Conservation (phyloP, 345 rosid species). For the Eucalyptus pumila region DNA sequence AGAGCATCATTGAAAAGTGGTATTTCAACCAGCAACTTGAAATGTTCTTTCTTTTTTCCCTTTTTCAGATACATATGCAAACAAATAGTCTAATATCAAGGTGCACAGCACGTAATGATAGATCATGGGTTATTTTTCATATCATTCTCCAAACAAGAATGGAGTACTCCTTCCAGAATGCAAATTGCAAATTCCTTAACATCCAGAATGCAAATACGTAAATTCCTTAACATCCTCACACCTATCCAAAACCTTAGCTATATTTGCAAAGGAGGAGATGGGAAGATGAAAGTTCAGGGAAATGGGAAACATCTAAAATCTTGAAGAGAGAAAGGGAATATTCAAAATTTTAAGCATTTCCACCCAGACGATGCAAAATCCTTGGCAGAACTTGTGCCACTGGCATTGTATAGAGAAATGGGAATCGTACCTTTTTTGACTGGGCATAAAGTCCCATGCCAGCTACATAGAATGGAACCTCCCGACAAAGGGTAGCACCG, state of each 20-base stretch:
- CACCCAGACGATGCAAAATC: neutral
- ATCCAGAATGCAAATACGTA: neutral
- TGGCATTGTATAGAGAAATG: neutral
- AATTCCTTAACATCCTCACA: neutral
- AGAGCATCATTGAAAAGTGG: neutral
- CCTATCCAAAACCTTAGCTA: neutral
- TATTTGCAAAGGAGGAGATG: neutral
- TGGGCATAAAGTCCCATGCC: conserved; percentile 90
- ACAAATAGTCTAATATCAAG: neutral
- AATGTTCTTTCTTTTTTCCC: neutral
- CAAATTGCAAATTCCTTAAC: neutral
- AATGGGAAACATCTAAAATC: neutral
- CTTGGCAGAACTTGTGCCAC: neutral
- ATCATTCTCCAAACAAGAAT: neutral
- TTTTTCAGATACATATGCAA: neutral
- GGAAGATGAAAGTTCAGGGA: neutral
- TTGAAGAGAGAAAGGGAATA: neutral
- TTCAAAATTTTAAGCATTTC: neutral
- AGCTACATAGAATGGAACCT: conserved; percentile 93
- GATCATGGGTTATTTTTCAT: neutral
- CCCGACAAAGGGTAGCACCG: conserved; percentile 92
- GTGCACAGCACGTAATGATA: neutral
- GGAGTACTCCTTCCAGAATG: neutral
- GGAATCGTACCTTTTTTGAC: conserved; percentile 74
- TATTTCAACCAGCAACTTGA: neutral